Evolutionary conservation across 1,284 basidiomycete species (phyloP), one percentile per base, ranked within the genome.

Genomic region (Puccinia hordei): DNA sequence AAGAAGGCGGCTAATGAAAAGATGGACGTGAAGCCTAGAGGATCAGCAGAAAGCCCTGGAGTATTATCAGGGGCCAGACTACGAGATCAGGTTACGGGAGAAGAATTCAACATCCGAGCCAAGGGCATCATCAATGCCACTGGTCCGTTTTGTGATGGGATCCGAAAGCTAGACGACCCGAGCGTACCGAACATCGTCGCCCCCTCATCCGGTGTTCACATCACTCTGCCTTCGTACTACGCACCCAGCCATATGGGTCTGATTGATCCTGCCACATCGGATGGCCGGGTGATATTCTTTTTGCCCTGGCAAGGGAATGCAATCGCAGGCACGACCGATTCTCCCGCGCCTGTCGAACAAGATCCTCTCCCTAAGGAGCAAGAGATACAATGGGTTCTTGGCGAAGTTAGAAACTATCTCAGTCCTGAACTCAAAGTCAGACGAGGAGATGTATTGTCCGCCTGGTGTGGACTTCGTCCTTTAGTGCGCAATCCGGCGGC

Each of bases 221-320:
- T 98, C 86, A 98, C 96, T 0, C 90, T 99, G 15, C 96, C 96
- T 2, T 94, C 93, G 86, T 99, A 98, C 88, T 98, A 97, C 85
- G 93, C 94, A 9, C 95, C 96, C 1, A 91, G 93, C 73, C 92
- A 90, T 81, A 98, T 98, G 93, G 96, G 95, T 72, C 89, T 99
- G 9, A 90, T 99, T 76, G 96, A 99, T 87, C 96, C 96, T 0
- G 89, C 93, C 13, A 98, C 96, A 10, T 95, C 93, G 0, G 96
- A 99, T 83, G 96, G 96, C 0, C 92, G 96, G 65, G 95, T 99
- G 81, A 96, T 98, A 85, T 99, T 98, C 89, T 98, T 98, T 90
- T 89, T 99, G 27, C 96, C 96, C 0, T 99, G 96, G 96, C 92
- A 98, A 87, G 96, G 96, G 30, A 94, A 93, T 87, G 95, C 95